Evolutionary conservation across 2,329 filamentous ascomycete genomes (phyloP), one percentile per base, ranked within the genome.

Genomic region (Aspergillus fijiensis): DNA sequence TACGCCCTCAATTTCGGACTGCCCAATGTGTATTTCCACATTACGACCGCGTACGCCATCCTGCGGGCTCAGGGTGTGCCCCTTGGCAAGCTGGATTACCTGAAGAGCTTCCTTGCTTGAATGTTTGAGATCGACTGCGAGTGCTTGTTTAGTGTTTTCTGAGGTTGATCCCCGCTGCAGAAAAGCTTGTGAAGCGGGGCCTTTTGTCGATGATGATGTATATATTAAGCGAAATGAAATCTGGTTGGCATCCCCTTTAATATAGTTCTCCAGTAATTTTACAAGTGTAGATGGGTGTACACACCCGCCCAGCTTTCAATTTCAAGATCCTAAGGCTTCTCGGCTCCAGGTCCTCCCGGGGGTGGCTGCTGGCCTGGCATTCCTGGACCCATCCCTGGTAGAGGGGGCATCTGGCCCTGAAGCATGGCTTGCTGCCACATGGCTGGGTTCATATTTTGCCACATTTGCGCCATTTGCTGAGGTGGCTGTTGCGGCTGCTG

Each of bases 1-100:
- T 89, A 85, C 68, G 68, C 84, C 23, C 68, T 74, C 47, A 74
- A 74, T 3, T 85, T 81, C 70, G 79, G 74, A 4, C 58, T 86
- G 49, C 86, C 87, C 23, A 88, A 89, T 68, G 73, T 88, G 65
- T 88, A 80, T 76, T 90, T 90, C 74, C 88, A 90, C 69, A 64
- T 84, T 14, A 80, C 73, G 3, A 86, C 80, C 12, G 79, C 84
- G 10, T 90, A 90, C 75, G 78, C 73, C 23, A 85, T 90, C 58
- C 68, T 89, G 70, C 79, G 87, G 61, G 82, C 80, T 68, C 81
- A 85, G 74, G 87, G 87, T 1, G 84, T 88, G 27, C 75, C 78
- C 0, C n/a, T 90, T 19, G 86, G 85, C 35, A 89, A 89, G 80
- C 47, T 62, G 55, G 84, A 88, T 67, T 89, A 77, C 69, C 65